Evolutionary conservation across 108 stramenopile genomes (phyloP), one percentile per base, ranked within the genome.

Genomic region (Phaeodactylum tricornutum): DNA sequence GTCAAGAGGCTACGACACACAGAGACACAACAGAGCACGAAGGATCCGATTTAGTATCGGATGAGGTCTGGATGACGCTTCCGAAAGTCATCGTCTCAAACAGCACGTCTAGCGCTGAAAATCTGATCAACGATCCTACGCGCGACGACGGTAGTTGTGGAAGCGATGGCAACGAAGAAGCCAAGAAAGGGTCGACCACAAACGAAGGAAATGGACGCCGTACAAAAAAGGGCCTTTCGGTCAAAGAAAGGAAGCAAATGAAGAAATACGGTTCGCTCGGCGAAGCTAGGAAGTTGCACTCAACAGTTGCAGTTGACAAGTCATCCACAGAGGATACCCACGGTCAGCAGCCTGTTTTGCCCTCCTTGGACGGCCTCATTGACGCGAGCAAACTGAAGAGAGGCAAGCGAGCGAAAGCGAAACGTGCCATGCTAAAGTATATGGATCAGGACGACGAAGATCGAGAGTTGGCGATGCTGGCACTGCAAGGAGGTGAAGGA

Each of bases 391-490:
- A 41, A 15, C 16, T 20, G 5, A 46, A 66, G 32, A 73, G 92
- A 9, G 77, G 86, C 29, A 75, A 87, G 27, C 62, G 69, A 44
- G 44, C 74, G 7, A 92, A 87, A 47, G 44, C 72, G 49, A 87
- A 84, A 62, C 50, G 62, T 4, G 59, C 61, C 23, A 71, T 72
- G 24, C 80, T 70, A 43, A 95, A 93, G 55, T 97, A 99, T 62
- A 73, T 58, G 5, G 96, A 99, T 31, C 96, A 98, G 79, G 96
- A 96, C 54, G 98, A 96, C 0, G 96, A 95, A 42, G 98, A 99
- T 62, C 55, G 80, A 21, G 79, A 84, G 38, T 68, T 96, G 12
- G 95, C 95, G 1, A 71, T 97, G 72, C 39, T 91, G 48, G 91
- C 87, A 19, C 62, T 96, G 24, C 87, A 93, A 21, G 91, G 80